Base-by-base conservation (phyloP, 2,329 filamentous ascomycete genomes). In the Calonectria crousiana region DNA sequence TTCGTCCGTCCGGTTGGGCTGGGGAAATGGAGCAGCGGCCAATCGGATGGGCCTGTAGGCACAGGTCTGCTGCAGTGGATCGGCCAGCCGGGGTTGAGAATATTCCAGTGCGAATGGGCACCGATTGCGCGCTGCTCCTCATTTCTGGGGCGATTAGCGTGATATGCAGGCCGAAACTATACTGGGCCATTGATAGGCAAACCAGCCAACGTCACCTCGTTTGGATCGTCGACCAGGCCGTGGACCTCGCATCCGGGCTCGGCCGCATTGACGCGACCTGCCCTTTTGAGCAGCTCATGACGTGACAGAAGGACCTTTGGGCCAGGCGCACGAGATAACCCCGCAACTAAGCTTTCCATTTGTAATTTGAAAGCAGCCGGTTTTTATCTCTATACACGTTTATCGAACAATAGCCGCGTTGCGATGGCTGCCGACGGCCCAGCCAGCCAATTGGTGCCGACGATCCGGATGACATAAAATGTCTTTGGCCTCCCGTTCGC, bases 401-500 rank as follows among this genome's bases (percentile, higher is more conserved):
- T 62, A 62, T 62, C 23, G 56, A 41, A 23, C 36, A 41, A 41
- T 41, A 28, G 56, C 34, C 56, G 56, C 14, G 34, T 11, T 18
- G 56, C 38, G 11, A 28, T 38, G 56, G 56, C 26, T 28, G 56
- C 38, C 38, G 56, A 28, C 23, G 34, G 56, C 34, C 23, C 34
- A 28, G 23, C 13, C 4, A 9, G 23, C 56, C 56, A 62, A 62
- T 62, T 9, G 34, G 20, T 62, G 56, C 56, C 56, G 34, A 41
- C 36, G 34, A 62, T 30, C 56, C 56, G 56, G 56, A 62, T 62
- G 56, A 62, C 56, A 62, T 62, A 62, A 62, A 62, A 62, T 62
- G 56, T 41, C 56, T 62, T 28, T 26, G n/a, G 4, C n/a, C 23
- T 41, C 34, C 34, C 56, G 23, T 41, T 5, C 3, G n/a, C 26